Base-by-base conservation (phyloP, 192 early-diverging fungal genomes). In the Podila clonocystis region DNA sequence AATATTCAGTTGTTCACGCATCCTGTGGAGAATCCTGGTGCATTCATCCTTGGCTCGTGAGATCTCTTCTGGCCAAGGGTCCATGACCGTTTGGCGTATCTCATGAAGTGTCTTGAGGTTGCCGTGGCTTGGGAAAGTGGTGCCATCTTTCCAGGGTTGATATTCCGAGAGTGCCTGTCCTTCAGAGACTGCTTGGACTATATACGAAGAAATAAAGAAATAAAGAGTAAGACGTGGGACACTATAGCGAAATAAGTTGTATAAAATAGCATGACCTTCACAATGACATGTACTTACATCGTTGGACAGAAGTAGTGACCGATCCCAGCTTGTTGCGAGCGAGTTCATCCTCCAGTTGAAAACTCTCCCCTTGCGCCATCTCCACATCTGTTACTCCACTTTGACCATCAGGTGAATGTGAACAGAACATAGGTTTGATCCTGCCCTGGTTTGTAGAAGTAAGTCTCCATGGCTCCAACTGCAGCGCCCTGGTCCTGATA, bases 1-100 rank as follows among this genome's bases (percentile, higher is more conserved):
- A 5, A 80, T 68, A n/a, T 80, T 80, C 30, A 80, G 48, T 31
- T 80, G 77, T 41, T 80, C 77, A 9, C 77, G 77, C 77, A 80
- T 80, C 9, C 70, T 66, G 45, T 80, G 77, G 4, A 80, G 62
- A 15, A 80, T 60, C 57, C 77, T 28, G 8, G 77, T 67, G 28
- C 77, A 80, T 34, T 80, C 77, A 61, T 73, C 77, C 30, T 69
- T 72, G 34, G 77, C 77, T 13, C 45, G 33, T 0, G 77, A 73
- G 26, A 68, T 66, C 41, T 80, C 77, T 0, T 26, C 24, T 9
- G 77, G 77, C 77, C 77, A 80, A 11, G 77, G 77, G 2, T 69
- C 66, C 41, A 80, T 26, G 66, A 68, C 68, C 17, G 65, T 68
- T 8, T 31, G 52, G 9, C 77, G 65, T 33, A 80, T 49, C 50